Evolutionary conservation across 2,329 filamentous ascomycete species (phyloP).

Genomic region (Incumbomyces lentus): DNA sequence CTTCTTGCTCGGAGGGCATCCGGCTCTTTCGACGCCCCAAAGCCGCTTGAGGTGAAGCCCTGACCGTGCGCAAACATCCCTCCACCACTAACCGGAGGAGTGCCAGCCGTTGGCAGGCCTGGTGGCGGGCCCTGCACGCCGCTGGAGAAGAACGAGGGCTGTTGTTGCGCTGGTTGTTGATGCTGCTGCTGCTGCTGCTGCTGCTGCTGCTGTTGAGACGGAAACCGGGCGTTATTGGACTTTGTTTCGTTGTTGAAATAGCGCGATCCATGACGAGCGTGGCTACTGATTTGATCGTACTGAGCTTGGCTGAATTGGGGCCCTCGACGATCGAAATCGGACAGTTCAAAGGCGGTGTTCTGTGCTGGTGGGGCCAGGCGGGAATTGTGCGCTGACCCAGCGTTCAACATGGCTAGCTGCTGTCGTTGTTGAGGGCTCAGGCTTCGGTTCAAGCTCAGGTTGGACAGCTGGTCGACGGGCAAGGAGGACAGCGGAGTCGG

Average conservation of each 20-base stretch:
- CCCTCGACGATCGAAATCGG: slow-evolving; percentile 45
- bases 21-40: slow-evolving; percentile 62
- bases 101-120: slow-evolving; percentile 87
- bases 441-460: slow-evolving; percentile 56
- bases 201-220: slow-evolving; percentile 13
- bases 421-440: slow-evolving; percentile 74
- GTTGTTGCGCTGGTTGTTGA: slow-evolving; percentile 8
- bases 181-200: too few relatives aligned
- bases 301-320: slow-evolving; percentile 54
- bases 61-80: slow-evolving; percentile 87
- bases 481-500: slow-evolving; percentile 42
- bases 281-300: slow-evolving; percentile 46
- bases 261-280: slow-evolving; percentile 74
- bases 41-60: slow-evolving; percentile 57
- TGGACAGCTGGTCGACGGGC: slow-evolving; percentile 37
- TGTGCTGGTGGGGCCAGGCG: slow-evolving; percentile 38
- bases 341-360: slow-evolving; percentile 21
- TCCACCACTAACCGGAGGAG: slow-evolving; percentile 68
- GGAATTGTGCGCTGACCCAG: slow-evolving; percentile 39
- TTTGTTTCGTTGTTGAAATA: slow-evolving; percentile 64
- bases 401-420: slow-evolving; percentile 58
- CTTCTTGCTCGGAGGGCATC: slow-evolving; percentile 65
- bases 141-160: slow-evolving; percentile 63
- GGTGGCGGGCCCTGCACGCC: slow-evolving; percentile 89
- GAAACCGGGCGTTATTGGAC: slow-evolving; percentile 29